Conservation (phyloP, 352 stramenopile species). For the Pythium chondricola region DNA sequence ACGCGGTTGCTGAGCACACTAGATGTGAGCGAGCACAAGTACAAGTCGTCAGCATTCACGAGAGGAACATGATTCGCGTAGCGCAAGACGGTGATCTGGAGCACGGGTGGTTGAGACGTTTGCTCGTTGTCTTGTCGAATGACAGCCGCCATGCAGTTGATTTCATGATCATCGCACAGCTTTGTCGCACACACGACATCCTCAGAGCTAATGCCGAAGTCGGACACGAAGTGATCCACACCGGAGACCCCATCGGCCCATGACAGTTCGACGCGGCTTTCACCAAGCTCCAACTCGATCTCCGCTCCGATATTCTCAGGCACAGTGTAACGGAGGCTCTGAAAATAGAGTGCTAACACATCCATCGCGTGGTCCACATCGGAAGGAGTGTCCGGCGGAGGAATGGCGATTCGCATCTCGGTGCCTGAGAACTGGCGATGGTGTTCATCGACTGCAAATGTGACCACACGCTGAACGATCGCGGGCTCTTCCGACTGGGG, state of each 20-base stretch:
- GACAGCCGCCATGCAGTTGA: conserved; percentile 49
- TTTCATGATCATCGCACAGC: conserved; percentile 19
- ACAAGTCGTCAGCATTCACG: conserved; percentile 51
- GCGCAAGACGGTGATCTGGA: conserved; percentile 61
- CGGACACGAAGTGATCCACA: conserved; percentile 51
- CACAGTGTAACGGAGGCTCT: conserved; percentile 55
- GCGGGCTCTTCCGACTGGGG: conserved; percentile 48
- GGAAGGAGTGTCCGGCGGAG: conserved; percentile 21
- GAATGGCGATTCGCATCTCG: conserved; percentile 65
- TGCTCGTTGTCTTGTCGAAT: conserved; percentile 9
- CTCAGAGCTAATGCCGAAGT: conserved; percentile 28
- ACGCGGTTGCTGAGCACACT: conserved; percentile 28
- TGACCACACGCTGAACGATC: conserved; percentile 45
- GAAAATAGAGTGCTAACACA: conserved; percentile 57
- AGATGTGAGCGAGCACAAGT: conserved; percentile 43
- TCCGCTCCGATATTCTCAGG: conserved; percentile 45
- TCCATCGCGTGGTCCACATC: conserved; percentile 45
- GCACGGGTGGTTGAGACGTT: no score
- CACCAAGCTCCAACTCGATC: conserved; percentile 47
- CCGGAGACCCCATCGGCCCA: conserved; percentile 33
- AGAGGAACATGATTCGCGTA: conserved; percentile 74
- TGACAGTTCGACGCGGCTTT: conserved; percentile 28
- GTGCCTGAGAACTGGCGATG: conserved; percentile 73
- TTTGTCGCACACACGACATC: conserved; percentile 36
- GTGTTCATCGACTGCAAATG: conserved; percentile 52